A percentile compares a stretch with the other conserved stretches of the same genome.
Evolutionary conservation across 1,284 basidiomycete genomes (phyloP).

Genomic region (Puccinia horiana): DNA sequence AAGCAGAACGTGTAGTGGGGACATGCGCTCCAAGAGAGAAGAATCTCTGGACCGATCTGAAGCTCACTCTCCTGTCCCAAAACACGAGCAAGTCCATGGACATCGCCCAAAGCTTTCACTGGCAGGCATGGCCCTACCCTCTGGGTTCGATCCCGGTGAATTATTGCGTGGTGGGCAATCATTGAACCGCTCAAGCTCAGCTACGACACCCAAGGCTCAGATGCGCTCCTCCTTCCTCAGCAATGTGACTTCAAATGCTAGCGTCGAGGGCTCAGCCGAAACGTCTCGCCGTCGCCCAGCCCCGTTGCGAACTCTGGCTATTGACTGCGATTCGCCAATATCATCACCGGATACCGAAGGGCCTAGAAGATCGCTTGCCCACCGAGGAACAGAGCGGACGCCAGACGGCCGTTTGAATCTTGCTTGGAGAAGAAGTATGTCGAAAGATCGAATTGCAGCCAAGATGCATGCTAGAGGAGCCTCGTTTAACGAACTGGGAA

Average conservation of each 20-base stretch:
- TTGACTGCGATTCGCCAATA: conserved; percentile 34
- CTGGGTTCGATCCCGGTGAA: conserved; percentile 16
- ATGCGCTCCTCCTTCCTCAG: conserved; percentile 24
- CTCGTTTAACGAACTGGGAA: conserved; percentile 30
- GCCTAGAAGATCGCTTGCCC: background rate
- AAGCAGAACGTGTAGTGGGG: background rate
- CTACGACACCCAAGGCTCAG: conserved; percentile 34
- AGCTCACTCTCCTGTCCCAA: conserved; percentile 23
- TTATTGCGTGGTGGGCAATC: conserved; percentile 27
- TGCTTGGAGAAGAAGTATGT: conserved; percentile 40
- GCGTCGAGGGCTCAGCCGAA: conserved; percentile 21
- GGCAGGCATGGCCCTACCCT: conserved; percentile 12
- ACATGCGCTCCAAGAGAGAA: conserved; percentile 15
- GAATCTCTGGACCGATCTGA: conserved; percentile 13
- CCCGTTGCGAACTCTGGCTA: conserved; percentile 11
- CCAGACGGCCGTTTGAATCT: conserved; percentile 15
- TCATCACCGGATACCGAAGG: conserved; percentile 36
- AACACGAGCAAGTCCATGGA: background rate
- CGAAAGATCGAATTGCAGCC: conserved; percentile 26
- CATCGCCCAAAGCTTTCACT: conserved; percentile 28
- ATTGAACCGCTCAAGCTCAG: conserved; percentile 21
- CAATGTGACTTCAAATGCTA: conserved; percentile 6
- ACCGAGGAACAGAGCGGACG: conserved; percentile 15
- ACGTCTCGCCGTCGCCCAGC: conserved; percentile 28
- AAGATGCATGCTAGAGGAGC: conserved; percentile 42